These are phyloP conservation scores for Aphanomyces astaci DNA, from an alignment of 352 stramenopile species.

Conservation along the genomic window DNA sequence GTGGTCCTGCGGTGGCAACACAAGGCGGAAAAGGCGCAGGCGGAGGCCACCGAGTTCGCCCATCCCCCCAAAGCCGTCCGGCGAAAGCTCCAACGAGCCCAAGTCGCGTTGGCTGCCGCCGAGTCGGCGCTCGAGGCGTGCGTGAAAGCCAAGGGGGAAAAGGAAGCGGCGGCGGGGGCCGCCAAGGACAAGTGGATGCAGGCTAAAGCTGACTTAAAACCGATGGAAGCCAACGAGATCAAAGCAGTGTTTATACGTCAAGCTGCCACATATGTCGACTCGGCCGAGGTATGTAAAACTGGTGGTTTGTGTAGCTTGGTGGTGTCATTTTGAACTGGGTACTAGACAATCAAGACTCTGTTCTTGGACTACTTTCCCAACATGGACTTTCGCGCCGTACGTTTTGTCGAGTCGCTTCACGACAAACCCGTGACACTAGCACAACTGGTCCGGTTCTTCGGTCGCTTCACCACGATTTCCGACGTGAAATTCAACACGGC, in stretches of 20 bases:
- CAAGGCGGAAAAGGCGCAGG: constrained; percentile 23
- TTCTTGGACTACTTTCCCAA: constrained; percentile 62
- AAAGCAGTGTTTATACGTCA: constrained; percentile 35
- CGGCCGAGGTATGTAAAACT: neutral
- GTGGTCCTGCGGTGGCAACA: constrained; percentile 25
- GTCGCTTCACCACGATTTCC: constrained; percentile 37
- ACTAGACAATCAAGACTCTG: constrained; percentile 28
- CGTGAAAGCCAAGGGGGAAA: constrained; percentile 23
- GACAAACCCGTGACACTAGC: constrained; percentile 42
- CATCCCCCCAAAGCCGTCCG: constrained; percentile 20
- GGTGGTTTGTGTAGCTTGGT: constrained; percentile 35
- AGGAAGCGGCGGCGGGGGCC: constrained; percentile 7
- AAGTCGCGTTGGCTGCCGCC: neutral
- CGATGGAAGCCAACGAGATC: constrained; percentile 37
- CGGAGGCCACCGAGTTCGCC: constrained; percentile 10
- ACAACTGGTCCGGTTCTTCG: constrained; percentile 64
- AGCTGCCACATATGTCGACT: neutral
- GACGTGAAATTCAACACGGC: constrained; percentile 53
- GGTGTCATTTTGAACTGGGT: neutral
- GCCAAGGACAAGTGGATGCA: constrained; percentile 24
- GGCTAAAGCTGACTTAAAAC: constrained; percentile 25
- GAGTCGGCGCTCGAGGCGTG: constrained; percentile 18
- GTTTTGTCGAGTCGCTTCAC: constrained; percentile 43
- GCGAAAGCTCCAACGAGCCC: neutral
- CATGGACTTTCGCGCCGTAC: constrained; percentile 46